Base-by-base conservation (phyloP, 1,284 basidiomycete species). In the Gomphus bonarii region DNA sequence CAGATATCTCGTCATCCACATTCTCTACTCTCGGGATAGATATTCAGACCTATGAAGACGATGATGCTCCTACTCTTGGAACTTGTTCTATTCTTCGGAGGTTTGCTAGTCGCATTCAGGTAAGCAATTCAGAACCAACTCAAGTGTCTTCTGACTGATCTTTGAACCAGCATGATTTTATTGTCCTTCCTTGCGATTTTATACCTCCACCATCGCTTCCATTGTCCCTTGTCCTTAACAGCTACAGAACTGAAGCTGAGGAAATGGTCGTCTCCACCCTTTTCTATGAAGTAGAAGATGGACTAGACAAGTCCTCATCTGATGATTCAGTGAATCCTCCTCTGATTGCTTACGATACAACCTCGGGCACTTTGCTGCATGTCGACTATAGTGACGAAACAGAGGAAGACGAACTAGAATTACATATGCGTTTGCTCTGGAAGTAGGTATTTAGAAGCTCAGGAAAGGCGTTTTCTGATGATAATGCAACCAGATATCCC, bases 181-280 rank as follows among this genome's bases (percentile, higher is more conserved):
- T 97, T 43, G 70, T 97, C n/a, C 77, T 95, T 1, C 88, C 94
- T 1, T 95, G 92, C 68, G 94, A 97, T 70, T 87, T 97, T 56
- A 78, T 93, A 18, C 84, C 92, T 10, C 86, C 91, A 0, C 74
- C 83, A 0, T 72, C 79, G 0, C 76, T 95, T 28, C 75, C 87
- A 6, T 77, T 97, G 20, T 78, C 79, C 31, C 74, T 72, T 0
- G 70, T 97, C 0, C 73, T 97, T 36, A 85, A 97, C 70, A 85
- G 84, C 65, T 95, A 95, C 69, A 80, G 94, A 35, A 75, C 80
- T 2, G 80, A 90, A 68, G 68, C 78, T 0, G 75, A 87, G 68
- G 78, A 82, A 56, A 73, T 85, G 1, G 80, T 95, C 50, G 79
- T 85, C 1, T 92, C 90, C 0, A 76, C 84, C 1, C 85, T 89